Percentiles rank a stretch among this genome's conserved stretches.
Evolutionary conservation across 192 early-diverging fungal species (phyloP).

Genomic region (Coemansia sp.): DNA sequence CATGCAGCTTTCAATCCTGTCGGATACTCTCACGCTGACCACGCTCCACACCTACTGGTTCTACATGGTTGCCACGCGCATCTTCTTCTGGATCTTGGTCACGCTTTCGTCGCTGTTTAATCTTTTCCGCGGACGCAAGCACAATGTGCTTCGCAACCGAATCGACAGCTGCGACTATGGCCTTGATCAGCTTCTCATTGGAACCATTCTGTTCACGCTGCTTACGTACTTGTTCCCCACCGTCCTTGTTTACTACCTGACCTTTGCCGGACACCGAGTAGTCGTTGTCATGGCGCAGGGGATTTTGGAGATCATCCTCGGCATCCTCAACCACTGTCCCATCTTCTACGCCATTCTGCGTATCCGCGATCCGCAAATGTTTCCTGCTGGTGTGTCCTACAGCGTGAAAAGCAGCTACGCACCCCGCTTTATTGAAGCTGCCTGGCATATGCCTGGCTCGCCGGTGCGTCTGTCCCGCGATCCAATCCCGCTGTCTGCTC

Average conservation of each 20-base stretch:
- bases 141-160: slow-evolving; percentile 85
- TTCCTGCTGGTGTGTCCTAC: slow-evolving; percentile 75
- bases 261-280: slow-evolving; percentile 84
- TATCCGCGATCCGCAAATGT: slow-evolving; percentile 79
- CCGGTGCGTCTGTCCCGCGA: slow-evolving; percentile 48
- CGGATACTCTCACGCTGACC: slow-evolving; percentile 79
- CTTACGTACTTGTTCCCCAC: slow-evolving; percentile 96
- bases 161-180: slow-evolving; percentile 94
- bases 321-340: slow-evolving; percentile 94
- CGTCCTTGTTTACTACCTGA: slow-evolving; percentile 87
- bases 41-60: slow-evolving; percentile 95
- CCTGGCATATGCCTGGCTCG: slow-evolving; percentile 41
- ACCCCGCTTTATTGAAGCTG: slow-evolving; percentile 45
- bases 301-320: slow-evolving; percentile 79
- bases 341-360: slow-evolving; percentile 90
- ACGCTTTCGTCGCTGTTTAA: slow-evolving; percentile 88
- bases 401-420: slow-evolving; percentile 20
- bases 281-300: slow-evolving; percentile 80
- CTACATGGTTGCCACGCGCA: slow-evolving; percentile 88
- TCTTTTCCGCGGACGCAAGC: slow-evolving; percentile 77
- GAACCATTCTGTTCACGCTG: slow-evolving; percentile 91
- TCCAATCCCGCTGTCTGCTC: slow-evolving; percentile 43
- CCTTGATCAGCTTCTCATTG: slow-evolving; percentile 91
- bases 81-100: slow-evolving; percentile 91
- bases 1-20: slow-evolving; percentile 79